phyloP scores from a whole-genome alignment of 148 eudicot species.

The Rhododendron williamsianum region DNA sequence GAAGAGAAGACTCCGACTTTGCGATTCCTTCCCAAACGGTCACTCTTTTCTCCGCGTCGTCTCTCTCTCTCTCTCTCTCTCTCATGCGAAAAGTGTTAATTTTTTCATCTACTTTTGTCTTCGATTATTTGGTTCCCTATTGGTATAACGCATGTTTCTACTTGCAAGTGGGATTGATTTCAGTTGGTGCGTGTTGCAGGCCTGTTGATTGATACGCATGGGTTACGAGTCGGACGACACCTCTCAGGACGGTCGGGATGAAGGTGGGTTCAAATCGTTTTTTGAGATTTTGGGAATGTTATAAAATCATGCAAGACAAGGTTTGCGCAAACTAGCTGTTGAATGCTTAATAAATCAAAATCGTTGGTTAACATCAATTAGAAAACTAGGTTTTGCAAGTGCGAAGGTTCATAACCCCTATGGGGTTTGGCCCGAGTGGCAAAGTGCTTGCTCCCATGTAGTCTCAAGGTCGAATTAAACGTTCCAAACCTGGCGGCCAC shows the following conservation, averaged over 20 bases:
- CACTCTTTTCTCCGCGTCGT: neutral
- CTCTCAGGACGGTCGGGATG: constrained; percentile 37
- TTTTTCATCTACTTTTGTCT: neutral
- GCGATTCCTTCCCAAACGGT: neutral
- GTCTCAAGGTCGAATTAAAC: neutral
- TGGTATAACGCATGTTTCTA: neutral
- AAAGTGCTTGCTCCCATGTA: neutral
- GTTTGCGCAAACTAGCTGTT: neutral
- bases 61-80: neutral
- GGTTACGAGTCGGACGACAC: constrained; percentile 31
- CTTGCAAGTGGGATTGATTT: neutral
- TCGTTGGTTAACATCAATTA: neutral
- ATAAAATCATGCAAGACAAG: neutral
- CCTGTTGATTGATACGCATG: constrained; percentile 17
- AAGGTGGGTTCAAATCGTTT: constrained; percentile 25
- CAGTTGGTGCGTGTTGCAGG: constrained; percentile 4
- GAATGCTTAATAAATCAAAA: neutral
- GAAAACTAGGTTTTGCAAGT: neutral
- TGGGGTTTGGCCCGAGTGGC: neutral
- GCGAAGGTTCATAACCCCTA: neutral
- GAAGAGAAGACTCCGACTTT: neutral
- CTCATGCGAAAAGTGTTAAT: neutral
- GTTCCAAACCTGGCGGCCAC: neutral
- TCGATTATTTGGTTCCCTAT: neutral
- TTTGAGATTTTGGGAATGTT: neutral